Conservation (phyloP, 176 grass and related monocot species). For the Musa acuminata region DNA sequence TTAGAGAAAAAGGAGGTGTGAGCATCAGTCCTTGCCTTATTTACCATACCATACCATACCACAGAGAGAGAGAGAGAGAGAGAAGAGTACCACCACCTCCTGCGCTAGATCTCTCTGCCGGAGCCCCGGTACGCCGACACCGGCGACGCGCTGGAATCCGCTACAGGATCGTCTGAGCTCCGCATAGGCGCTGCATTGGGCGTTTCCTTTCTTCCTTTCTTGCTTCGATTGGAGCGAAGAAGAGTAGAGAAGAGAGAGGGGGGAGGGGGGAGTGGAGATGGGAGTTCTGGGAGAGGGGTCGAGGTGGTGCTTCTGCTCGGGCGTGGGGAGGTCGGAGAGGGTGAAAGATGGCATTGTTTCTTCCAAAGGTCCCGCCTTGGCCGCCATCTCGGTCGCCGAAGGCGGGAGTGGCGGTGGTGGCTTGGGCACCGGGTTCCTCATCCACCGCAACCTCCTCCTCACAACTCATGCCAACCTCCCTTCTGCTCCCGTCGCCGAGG, state of each 20-base stretch:
- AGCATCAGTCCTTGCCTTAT: not conserved
- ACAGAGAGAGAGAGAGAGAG: not conserved
- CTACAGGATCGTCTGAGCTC: not conserved
- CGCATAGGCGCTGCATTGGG: not conserved
- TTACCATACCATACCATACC: not conserved
- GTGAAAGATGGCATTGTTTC: constrained; percentile 53
- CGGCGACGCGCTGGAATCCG: not conserved
- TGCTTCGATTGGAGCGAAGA: not conserved
- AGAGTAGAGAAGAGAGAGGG: not conserved
- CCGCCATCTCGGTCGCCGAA: constrained; percentile 28
- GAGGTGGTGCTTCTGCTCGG: constrained; percentile 74
- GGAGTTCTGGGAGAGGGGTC: constrained; percentile 47
- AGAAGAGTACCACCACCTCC: not conserved
- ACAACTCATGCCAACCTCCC: constrained; percentile 76
- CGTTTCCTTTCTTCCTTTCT: not conserved
- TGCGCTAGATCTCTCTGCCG: not conserved
- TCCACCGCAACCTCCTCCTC: constrained; percentile 79
- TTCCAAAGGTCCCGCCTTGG: constrained; percentile 42
- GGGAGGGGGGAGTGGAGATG: constrained; percentile 21
- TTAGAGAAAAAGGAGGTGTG: not conserved
- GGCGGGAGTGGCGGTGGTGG: constrained; percentile 18
- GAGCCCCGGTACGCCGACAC: not conserved
- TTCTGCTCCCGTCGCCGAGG: constrained; percentile 46
- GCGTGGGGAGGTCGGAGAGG: constrained; percentile 46
- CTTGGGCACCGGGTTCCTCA: constrained; percentile 52